A percentile compares a stretch with the other conserved stretches of the same genome.
These are phyloP conservation scores for Trichoderma orchidacearum DNA, from an alignment of 495 filamentous ascomycete genomes.

Conservation along the genomic window DNA sequence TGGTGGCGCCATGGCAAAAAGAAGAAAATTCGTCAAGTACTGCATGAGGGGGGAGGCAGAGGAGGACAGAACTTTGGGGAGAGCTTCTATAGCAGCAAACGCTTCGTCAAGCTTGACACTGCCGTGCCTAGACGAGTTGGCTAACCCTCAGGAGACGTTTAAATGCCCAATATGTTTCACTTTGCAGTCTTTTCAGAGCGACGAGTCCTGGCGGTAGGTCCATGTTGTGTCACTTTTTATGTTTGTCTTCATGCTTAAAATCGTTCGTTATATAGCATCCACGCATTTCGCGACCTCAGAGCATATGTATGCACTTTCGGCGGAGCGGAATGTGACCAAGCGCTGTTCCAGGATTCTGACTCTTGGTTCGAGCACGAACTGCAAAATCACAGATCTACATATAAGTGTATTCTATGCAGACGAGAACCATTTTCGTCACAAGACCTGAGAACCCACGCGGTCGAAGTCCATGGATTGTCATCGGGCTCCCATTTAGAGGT, in stretches of 20 bases:
- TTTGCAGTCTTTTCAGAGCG: constrained; percentile 9
- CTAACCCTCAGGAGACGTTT: constrained; percentile 4
- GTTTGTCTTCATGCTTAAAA: neutral
- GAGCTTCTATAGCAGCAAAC: constrained; percentile 2
- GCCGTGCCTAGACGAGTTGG: constrained; percentile 4
- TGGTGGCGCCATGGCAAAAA: constrained; percentile 16
- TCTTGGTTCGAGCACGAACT: constrained; percentile 22
- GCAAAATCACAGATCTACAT: constrained; percentile 11
- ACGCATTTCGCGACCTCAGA: constrained; percentile 19
- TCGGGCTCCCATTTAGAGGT: neutral
- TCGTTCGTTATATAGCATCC: constrained; percentile 3
- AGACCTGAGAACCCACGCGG: neutral
- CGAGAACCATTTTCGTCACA: neutral
- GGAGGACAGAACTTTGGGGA: constrained; percentile 1
- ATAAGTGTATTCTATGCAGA: constrained; percentile 12
- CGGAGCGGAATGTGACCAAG: constrained; percentile 8
- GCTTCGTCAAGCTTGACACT: constrained; percentile 2
- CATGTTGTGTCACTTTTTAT: neutral
- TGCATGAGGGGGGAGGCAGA: constrained; percentile 4
- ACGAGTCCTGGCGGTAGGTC: constrained; percentile 11
- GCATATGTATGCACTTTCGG: constrained; percentile 20
- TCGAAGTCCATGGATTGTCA: neutral
- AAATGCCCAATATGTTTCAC: constrained; percentile 21
- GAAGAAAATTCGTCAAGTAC: constrained; percentile 19
- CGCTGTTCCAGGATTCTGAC: constrained; percentile 11